A percentile compares a stretch with the other conserved stretches of the same genome.
These are phyloP conservation scores for Mycena indigotica DNA, from an alignment of 768 basidiomycete genomes.

Conservation along the genomic window DNA sequence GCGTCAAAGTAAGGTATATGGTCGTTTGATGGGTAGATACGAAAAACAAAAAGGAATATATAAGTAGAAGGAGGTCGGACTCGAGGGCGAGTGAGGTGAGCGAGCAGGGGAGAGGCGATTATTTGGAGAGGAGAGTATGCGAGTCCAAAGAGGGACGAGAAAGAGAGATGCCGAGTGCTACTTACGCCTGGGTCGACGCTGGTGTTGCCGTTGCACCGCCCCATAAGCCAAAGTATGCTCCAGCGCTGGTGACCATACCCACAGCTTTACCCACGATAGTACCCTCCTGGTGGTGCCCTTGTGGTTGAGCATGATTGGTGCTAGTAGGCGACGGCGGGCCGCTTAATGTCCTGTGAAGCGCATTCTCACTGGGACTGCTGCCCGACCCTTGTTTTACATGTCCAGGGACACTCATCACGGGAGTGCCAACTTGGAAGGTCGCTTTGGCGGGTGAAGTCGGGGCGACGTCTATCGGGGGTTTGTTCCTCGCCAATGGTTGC, in stretches of 20 bases:
- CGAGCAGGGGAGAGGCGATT: too few species aligned
- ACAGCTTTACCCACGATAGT: conserved; percentile 59
- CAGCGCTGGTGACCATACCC: conserved; percentile 79
- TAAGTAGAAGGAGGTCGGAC: too few species aligned
- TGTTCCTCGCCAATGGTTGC: too few species aligned
- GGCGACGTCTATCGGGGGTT: background rate
- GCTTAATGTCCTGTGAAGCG: conserved; percentile 17
- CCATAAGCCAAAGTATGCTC: conserved; percentile 71
- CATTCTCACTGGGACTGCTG: conserved; percentile 2
- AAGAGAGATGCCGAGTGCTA: background rate
- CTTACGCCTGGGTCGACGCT: too few species aligned
- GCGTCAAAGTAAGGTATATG: too few species aligned
- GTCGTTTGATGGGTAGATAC: too few species aligned
- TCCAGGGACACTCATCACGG: background rate
- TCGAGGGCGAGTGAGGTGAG: too few species aligned
- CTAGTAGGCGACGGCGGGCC: background rate
- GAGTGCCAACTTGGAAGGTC: conserved; percentile 16
- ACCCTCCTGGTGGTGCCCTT: conserved; percentile 17
- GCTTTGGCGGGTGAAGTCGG: conserved; percentile 17
- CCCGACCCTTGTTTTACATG: background rate
- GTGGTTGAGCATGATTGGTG: background rate
- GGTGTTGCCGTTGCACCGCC: conserved; percentile 1
- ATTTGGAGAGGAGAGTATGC: background rate
- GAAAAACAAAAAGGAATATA: too few species aligned
- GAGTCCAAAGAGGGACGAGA: background rate